Evolutionary conservation across 2,329 filamentous ascomycete genomes (phyloP).

Genomic region (Nothomitra cinnamomea): DNA sequence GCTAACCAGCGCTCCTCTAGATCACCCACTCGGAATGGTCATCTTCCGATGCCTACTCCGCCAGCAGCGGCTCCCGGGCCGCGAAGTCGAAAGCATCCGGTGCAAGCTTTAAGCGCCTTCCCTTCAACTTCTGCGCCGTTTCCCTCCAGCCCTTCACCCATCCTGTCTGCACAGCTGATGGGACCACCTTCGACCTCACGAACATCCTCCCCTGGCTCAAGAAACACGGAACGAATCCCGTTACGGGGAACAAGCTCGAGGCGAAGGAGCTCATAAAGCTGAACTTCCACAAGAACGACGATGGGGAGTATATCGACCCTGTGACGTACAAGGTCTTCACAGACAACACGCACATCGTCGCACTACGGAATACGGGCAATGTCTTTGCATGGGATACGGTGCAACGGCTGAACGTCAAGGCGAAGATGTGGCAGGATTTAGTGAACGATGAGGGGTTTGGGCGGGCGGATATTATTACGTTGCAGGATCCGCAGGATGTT

Average conservation of each 20-base stretch:
- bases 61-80: slow-evolving; percentile 53
- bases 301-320: slow-evolving; percentile 83
- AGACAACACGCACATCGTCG: slow-evolving; percentile 93
- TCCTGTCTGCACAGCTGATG: slow-evolving; percentile 75
- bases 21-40: slow-evolving; percentile 99
- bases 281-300: slow-evolving; percentile 81
- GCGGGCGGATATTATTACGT: slow-evolving; percentile 81
- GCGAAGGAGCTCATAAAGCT: slow-evolving; percentile 76
- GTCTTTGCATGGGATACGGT: slow-evolving; percentile 95
- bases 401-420: slow-evolving; percentile 86
- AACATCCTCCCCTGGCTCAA: slow-evolving; percentile 90
- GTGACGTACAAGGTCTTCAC: slow-evolving; percentile 97
- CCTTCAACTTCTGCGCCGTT: slow-evolving; percentile 95
- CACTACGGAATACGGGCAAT: slow-evolving; percentile 72
- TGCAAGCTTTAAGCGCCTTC: slow-evolving; percentile 67
- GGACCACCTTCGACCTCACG: slow-evolving; percentile 87
- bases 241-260: slow-evolving; percentile 63
- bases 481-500: slow-evolving; percentile 90
- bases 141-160: slow-evolving; percentile 90
- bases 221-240: slow-evolving; percentile 83
- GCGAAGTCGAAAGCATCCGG: slow-evolving; percentile 37
- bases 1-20: slow-evolving; percentile 22
- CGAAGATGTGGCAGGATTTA: slow-evolving; percentile 88
- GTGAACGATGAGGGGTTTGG: slow-evolving; percentile 75
- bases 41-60: slow-evolving; percentile 73